Conservation (phyloP, 345 rosid genomes). For the Lumnitzera littorea region DNA sequence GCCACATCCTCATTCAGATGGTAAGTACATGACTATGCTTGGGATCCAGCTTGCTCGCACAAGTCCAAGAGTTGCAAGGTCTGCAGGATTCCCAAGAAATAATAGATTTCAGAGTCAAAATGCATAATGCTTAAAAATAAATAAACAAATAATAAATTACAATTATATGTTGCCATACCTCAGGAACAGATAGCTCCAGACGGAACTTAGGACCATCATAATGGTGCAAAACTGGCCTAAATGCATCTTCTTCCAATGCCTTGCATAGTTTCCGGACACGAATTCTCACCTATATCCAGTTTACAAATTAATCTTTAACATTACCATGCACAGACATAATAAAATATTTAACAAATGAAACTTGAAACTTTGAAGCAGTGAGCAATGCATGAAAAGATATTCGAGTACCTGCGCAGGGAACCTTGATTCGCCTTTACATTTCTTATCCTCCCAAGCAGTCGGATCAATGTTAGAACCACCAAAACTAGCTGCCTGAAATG, state of each 20-base stretch:
- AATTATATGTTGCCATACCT: conserved; percentile 38
- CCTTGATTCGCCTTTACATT: conserved; percentile 97
- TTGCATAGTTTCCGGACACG: conserved; percentile 79
- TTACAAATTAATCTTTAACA: not conserved
- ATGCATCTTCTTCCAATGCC: conserved; percentile 95
- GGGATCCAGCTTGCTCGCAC: conserved; percentile 82
- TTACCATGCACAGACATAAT: no score
- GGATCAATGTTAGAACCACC: conserved; percentile 98
- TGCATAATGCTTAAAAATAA: not conserved
- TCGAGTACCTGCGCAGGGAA: conserved; percentile 89
- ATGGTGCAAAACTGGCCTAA: conserved; percentile 94
- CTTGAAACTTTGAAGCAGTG: not conserved
- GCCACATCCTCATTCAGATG: not conserved
- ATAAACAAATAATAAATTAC: not conserved
- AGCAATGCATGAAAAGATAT: not conserved
- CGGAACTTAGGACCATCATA: conserved; percentile 98
- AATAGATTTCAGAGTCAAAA: conserved; percentile 1
- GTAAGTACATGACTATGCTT: conserved; percentile 26
- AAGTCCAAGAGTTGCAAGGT: conserved; percentile 83
- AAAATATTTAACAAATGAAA: not conserved
- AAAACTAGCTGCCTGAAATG: conserved; percentile 76
- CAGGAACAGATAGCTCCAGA: conserved; percentile 96
- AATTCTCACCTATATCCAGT: conserved; percentile 57
- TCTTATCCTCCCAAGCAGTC: conserved; percentile 99
- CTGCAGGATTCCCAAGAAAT: conserved; percentile 33